Conservation (phyloP, 306 rosid species). For the Parietaria judaica region DNA sequence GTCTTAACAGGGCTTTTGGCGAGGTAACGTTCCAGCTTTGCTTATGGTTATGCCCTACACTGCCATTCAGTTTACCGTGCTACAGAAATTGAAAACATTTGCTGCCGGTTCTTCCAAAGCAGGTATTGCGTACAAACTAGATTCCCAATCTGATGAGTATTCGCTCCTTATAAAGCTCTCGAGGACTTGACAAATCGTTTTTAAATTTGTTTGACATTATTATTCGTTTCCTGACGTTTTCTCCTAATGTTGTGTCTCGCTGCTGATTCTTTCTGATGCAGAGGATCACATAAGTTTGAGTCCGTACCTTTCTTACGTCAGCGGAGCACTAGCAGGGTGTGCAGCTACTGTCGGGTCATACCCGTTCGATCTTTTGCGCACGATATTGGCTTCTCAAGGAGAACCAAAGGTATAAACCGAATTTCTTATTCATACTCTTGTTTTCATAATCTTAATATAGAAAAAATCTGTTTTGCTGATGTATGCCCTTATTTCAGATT, state of each 20-base stretch:
- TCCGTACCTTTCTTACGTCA: constrained; percentile 78
- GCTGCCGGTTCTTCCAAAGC: constrained; percentile 86
- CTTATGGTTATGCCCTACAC: constrained; percentile 99
- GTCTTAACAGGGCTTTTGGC: constrained; percentile 81
- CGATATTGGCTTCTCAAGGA: constrained; percentile 95
- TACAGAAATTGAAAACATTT: constrained; percentile 69
- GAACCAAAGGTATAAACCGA: constrained; percentile 73
- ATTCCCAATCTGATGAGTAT: neutral
- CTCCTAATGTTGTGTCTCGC: constrained; percentile 2
- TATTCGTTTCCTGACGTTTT: neutral
- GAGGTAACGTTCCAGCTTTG: constrained; percentile 93
- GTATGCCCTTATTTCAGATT: constrained; percentile 36
- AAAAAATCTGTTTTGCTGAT: neutral
- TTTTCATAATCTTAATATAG: neutral
- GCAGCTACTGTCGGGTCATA: constrained; percentile 94
- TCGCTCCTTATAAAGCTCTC: neutral
- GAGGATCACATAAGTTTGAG: constrained; percentile 72
- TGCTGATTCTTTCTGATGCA: constrained; percentile 35
- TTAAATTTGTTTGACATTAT: neutral
- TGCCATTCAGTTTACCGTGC: constrained; percentile 83
- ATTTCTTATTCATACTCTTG: neutral
- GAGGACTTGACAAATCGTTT: neutral
- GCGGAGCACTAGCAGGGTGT: constrained; percentile 91
- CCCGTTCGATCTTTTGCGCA: constrained; percentile 90
- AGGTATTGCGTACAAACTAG: constrained; percentile 30